These are phyloP conservation scores for Saccharomycopsis selenospora DNA, from an alignment of 805 yeast genomes.

Conservation along the genomic window DNA sequence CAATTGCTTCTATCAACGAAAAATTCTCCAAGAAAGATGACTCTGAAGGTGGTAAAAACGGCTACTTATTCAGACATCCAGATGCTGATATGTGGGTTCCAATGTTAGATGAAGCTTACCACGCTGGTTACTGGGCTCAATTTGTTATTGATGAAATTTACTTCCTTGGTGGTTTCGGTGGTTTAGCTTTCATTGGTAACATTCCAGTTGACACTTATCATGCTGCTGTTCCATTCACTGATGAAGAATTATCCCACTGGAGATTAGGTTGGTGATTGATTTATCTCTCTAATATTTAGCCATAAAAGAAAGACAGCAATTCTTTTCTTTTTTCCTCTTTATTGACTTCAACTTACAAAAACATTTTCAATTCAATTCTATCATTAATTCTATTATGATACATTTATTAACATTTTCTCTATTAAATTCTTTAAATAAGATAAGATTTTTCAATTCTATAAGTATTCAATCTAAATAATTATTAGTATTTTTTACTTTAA, in stretches of 20 bases:
- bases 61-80: slow-evolving; percentile 4
- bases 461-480: no score
- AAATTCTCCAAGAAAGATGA: neutral
- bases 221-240: slow-evolving; percentile 5
- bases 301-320: no score
- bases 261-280: slow-evolving; percentile 9
- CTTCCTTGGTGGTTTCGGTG: slow-evolving; percentile 76
- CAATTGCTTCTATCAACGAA: no score
- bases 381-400: no score
- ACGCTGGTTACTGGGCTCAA: slow-evolving; percentile 38
- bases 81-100: slow-evolving; percentile 6
- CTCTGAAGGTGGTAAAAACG: neutral
- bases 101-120: neutral
- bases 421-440: no score
- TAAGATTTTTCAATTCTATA: no score
- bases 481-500: no score
- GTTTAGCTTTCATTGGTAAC: slow-evolving; percentile 65
- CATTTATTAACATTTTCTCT: no score
- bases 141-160: neutral
- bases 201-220: slow-evolving; percentile 50
- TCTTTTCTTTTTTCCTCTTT: no score
- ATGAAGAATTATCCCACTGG: slow-evolving; percentile 8
- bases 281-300: no score
- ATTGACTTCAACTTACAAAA: no score
- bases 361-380: no score